These are phyloP conservation scores for Rhamnella rubrinervis DNA, from an alignment of 331 rosid genomes.

Conservation along the genomic window DNA sequence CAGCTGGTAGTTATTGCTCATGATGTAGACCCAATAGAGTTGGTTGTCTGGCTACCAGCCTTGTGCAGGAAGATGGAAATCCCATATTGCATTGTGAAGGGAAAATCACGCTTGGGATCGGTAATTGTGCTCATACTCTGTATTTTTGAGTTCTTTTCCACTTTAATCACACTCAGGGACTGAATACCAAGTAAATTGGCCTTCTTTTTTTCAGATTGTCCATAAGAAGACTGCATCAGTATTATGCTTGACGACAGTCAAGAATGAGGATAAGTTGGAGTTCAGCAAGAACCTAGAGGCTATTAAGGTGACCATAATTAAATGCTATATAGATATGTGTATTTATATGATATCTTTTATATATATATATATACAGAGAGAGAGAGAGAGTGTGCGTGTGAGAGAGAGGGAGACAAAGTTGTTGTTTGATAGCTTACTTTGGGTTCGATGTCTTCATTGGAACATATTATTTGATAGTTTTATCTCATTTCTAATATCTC, in stretches of 20 bases:
- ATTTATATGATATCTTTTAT: too few relatives aligned
- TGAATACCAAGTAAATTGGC: not conserved
- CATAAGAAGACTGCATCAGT: constrained; percentile 50
- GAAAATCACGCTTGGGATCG: constrained; percentile 48
- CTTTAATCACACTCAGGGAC: not conserved
- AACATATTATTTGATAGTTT: not conserved
- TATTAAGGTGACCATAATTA: constrained; percentile 29
- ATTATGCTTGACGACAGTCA: constrained; percentile 49
- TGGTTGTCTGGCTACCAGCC: constrained; percentile 58
- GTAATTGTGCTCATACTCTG: constrained; percentile 8
- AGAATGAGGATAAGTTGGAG: constrained; percentile 51
- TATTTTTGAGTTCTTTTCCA: not conserved
- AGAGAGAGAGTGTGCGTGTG: too few relatives aligned
- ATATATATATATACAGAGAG: too few relatives aligned
- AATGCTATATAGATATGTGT: not conserved
- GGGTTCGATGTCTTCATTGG: not conserved
- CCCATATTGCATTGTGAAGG: constrained; percentile 55
- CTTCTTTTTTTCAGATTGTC: constrained; percentile 33
- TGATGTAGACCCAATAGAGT: constrained; percentile 51
- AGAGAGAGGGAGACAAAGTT: too few relatives aligned
- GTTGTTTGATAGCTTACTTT: not conserved
- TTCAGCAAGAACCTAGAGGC: constrained; percentile 52
- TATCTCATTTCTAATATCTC: constrained; percentile 3
- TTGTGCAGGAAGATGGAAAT: constrained; percentile 58
- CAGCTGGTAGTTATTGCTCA: constrained; percentile 53